Conservation (phyloP, 192 early-diverging fungal genomes). For the Podila horticola region DNA sequence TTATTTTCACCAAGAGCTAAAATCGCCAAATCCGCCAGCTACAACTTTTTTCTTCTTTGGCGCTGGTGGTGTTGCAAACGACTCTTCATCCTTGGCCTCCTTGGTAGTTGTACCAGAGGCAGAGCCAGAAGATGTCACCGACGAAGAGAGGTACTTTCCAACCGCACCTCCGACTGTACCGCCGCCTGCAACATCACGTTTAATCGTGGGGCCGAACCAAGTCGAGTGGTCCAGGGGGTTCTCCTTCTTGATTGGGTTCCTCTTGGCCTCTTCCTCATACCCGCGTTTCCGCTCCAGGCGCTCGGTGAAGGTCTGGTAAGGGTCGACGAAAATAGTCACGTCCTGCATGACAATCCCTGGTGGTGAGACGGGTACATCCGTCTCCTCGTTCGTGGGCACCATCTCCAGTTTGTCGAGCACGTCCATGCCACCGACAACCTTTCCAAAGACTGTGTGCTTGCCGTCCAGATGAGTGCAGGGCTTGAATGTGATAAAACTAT, state of each 20-base stretch:
- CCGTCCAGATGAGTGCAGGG: slow-evolving; percentile 74
- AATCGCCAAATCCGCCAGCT: slow-evolving; percentile 53
- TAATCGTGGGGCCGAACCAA: slow-evolving; percentile 76
- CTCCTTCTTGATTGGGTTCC: slow-evolving; percentile 57
- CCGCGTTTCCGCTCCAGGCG: slow-evolving; percentile 74
- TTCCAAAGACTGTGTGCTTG: slow-evolving; percentile 97
- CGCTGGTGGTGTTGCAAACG: slow-evolving; percentile 7
- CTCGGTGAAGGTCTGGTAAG: slow-evolving; percentile 80
- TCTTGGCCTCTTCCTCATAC: slow-evolving; percentile 51
- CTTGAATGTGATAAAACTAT: slow-evolving; percentile 76
- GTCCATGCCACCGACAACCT: slow-evolving; percentile 87
- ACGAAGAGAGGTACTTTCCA: slow-evolving; percentile 70
- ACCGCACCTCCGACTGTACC: slow-evolving; percentile 54
- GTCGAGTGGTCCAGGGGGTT: slow-evolving; percentile 67
- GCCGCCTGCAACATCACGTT: slow-evolving; percentile 35
- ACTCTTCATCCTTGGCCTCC: slow-evolving; percentile 18
- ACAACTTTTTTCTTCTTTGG: slow-evolving; percentile 51
- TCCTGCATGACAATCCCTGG: slow-evolving; percentile 77
- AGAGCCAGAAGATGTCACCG: slow-evolving; percentile 11
- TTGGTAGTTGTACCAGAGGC: background rate
- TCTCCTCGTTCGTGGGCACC: slow-evolving; percentile 72
- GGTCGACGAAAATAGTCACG: slow-evolving; percentile 83
- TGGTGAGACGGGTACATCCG: slow-evolving; percentile 76
- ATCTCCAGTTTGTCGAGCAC: slow-evolving; percentile 84
- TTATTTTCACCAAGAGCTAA: slow-evolving; percentile 53